These are phyloP conservation scores for Brachypodium distachyon DNA, from an alignment of 202 grass and related monocot genomes.

Conservation along the genomic window DNA sequence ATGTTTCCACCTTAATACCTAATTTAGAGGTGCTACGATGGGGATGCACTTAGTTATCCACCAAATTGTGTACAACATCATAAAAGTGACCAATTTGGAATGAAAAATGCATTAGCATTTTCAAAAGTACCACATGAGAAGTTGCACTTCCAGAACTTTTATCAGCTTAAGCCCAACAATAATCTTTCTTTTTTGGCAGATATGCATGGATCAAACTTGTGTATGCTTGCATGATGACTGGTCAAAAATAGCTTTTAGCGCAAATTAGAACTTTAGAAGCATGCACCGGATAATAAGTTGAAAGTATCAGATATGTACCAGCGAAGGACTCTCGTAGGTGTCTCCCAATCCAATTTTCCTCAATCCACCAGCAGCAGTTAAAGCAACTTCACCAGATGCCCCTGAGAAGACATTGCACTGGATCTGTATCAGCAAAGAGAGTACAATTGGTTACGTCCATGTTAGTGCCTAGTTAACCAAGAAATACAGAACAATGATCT, in stretches of 20 bases:
- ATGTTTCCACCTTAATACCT: too few relatives aligned
- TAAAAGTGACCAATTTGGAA: not conserved
- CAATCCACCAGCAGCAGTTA: conserved; percentile 79
- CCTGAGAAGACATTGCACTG: conserved; percentile 95
- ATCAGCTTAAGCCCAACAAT: not conserved
- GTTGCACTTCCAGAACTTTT: not conserved
- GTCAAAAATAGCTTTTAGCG: not conserved
- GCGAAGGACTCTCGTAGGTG: conserved; percentile 67
- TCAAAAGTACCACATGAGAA: not conserved
- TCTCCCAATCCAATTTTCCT: conserved; percentile 73
- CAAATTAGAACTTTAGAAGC: not conserved
- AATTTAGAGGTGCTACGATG: too few relatives aligned
- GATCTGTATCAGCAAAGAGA: conserved; percentile 36
- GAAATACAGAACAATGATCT: not conserved
- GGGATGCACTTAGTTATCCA: not conserved
- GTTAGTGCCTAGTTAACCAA: not conserved
- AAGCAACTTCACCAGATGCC: conserved; percentile 49
- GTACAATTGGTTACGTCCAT: not conserved
- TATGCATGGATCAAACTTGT: not conserved
- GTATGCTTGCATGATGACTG: not conserved
- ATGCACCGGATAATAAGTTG: not conserved
- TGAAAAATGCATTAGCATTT: not conserved
- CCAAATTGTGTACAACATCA: not conserved
- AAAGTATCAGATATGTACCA: conserved; percentile 46
- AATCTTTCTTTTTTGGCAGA: not conserved